Base-by-base conservation (phyloP, 345 rosid species). In the Microthlaspi erraticum region DNA sequence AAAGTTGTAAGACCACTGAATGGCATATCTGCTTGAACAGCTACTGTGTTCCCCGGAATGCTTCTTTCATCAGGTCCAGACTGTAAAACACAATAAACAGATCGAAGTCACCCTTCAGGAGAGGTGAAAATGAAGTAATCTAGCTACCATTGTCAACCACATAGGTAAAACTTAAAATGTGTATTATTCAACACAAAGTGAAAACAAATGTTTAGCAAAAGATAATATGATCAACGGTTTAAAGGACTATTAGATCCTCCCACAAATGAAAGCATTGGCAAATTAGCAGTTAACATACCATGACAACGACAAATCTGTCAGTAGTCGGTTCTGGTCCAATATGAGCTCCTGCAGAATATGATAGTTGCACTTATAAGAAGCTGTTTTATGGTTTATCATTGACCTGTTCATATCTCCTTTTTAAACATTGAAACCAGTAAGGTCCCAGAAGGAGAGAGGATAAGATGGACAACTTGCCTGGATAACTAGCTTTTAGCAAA, bases 311-410 rank as follows among this genome's bases (percentile, higher is more conserved):
- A 85, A 94, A 94, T 88, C 97, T 86, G 81, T 94, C 99, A 7
- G 97, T 94, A 4, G 97, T 94, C 13, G 99, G 99, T 64, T 94
- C 99, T 42, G 99, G 97, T 77, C 97, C 97, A 80, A 89, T 89
- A 75, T 94, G 97, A 64, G 97, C 93, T 75, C 99, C 99, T 94
- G 90, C 20, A 75, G 72, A 23, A 68, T 16, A 71, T n/a, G 16
- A 80, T 26, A 58, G 38, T 39, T 61, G 43, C 18, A 14, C 31
- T 43, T 14, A 55, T 19, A 54, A 2, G 20, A 20, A 38, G 65
- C 59, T 37, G 46, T 10, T 55, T 43, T 14, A 46, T 14, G 18
- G 39, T 19, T 31, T 55, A 48, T 51, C 42, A 56, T 32, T 37
- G 39, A 39, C 34, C 16, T 38, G 64, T 52, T n/a, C 10, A 37